Conservation (phyloP, 2,329 filamentous ascomycete genomes). For the Colletotrichum chrysophilum region DNA sequence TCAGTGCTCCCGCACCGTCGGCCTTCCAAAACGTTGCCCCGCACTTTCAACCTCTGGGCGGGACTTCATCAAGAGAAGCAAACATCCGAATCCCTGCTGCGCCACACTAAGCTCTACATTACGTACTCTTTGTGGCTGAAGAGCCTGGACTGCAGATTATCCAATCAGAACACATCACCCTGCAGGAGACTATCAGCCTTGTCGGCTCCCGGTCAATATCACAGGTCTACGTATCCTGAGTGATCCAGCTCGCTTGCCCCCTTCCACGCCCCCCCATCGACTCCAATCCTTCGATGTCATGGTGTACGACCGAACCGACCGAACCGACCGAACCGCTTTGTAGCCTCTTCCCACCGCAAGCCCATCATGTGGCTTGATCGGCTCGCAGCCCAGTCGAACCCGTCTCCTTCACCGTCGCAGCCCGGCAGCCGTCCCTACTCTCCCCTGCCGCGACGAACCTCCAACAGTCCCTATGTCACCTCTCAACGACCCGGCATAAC, state of each 20-base stretch:
- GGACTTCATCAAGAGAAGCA: neutral
- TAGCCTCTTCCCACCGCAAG: conserved; percentile 15
- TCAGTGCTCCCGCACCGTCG: neutral
- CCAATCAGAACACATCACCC: conserved; percentile 12
- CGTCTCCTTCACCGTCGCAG: conserved; percentile 55
- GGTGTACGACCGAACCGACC: neutral
- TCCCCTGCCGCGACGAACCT: conserved; percentile 70
- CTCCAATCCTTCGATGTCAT: neutral
- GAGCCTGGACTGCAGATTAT: neutral
- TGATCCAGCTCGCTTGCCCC: neutral
- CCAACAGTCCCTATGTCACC: conserved; percentile 71
- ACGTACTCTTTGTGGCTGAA: neutral
- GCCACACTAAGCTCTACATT: neutral
- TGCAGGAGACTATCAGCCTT: conserved; percentile 3
- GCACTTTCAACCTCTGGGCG: neutral
- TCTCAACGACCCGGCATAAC: conserved; percentile 71
- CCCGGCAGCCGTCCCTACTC: conserved; percentile 73
- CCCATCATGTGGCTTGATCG: conserved; percentile 86
- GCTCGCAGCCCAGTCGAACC: conserved; percentile 72
- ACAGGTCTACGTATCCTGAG: conserved; percentile 1
- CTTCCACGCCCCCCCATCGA: neutral
- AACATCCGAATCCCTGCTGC: neutral
- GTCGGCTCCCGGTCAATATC: neutral
- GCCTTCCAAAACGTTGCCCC: conserved; percentile 7
- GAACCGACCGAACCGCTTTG: neutral